phyloP scores from a whole-genome alignment of 768 basidiomycete genomes.

The Boletus tylopilopsis region DNA sequence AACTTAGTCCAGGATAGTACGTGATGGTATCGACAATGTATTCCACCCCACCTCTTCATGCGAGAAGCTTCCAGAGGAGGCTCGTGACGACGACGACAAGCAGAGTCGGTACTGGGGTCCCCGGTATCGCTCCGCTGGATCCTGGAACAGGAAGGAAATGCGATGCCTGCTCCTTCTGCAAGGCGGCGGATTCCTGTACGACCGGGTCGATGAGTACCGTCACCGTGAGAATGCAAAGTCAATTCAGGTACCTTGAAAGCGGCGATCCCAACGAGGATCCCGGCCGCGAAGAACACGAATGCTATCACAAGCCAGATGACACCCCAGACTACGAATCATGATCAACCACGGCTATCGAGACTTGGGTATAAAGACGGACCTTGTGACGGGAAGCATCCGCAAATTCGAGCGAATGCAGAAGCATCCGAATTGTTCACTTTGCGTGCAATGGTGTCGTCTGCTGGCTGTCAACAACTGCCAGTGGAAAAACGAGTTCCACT shows the following conservation, averaged over 20 bases:
- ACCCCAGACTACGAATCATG: slow-evolving; percentile 64
- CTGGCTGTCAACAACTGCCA: not conserved
- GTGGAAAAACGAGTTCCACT: slow-evolving; percentile 14
- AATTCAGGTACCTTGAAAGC: slow-evolving; percentile 68
- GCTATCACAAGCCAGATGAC: slow-evolving; percentile 82
- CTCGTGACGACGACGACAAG: slow-evolving; percentile 21
- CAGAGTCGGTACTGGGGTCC: slow-evolving; percentile 24
- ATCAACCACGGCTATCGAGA: not conserved
- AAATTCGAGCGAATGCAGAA: slow-evolving; percentile 76
- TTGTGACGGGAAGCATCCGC: slow-evolving; percentile 82
- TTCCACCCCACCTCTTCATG: not conserved
- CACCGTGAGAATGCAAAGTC: not conserved
- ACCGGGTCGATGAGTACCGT: not conserved
- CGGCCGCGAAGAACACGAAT: slow-evolving; percentile 68
- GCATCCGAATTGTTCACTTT: slow-evolving; percentile 90
- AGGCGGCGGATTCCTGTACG: slow-evolving; percentile 52
- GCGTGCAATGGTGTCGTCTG: slow-evolving; percentile 80
- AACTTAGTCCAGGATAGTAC: not conserved
- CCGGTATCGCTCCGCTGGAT: slow-evolving; percentile 34
- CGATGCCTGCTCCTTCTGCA: slow-evolving; percentile 48
- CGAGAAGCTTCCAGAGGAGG: slow-evolving; percentile 25
- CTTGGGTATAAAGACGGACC: slow-evolving; percentile 36
- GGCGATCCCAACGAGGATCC: slow-evolving; percentile 72
- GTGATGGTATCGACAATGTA: not conserved
- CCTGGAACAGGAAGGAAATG: slow-evolving; percentile 64